These are phyloP conservation scores for Brettanomyces naardenensis DNA, from an alignment of 805 yeast species.

Conservation along the genomic window DNA sequence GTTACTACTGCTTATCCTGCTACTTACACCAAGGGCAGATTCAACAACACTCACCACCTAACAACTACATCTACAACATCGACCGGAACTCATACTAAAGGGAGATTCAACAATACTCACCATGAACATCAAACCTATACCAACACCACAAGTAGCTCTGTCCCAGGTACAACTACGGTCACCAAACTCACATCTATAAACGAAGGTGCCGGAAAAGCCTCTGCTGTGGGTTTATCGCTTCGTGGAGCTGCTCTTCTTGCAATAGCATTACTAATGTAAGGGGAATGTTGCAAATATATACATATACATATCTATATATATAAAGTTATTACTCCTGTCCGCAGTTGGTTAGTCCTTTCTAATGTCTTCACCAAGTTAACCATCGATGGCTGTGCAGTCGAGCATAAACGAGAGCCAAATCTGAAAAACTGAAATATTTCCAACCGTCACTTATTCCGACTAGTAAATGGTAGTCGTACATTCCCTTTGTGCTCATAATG, in stretches of 20 bases:
- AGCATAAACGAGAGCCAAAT: too few relatives aligned
- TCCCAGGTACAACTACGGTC: conserved; percentile 31
- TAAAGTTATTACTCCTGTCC: too few relatives aligned
- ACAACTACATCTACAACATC: conserved; percentile 24
- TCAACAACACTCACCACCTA: conserved; percentile 7
- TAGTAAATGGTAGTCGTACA: too few relatives aligned
- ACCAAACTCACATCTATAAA: conserved; percentile 7
- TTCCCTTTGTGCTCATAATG: too few relatives aligned
- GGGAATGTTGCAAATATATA: too few relatives aligned
- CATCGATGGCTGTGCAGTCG: too few relatives aligned
- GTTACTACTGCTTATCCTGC: not conserved
- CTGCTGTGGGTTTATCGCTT: conserved; percentile 13
- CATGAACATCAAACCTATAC: conserved; percentile 13
- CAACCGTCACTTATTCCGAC: too few relatives aligned
- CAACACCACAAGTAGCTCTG: conserved; percentile 32
- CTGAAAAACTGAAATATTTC: too few relatives aligned
- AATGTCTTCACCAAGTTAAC: too few relatives aligned
- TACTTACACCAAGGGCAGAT: not conserved
- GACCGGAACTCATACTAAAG: conserved; percentile 35
- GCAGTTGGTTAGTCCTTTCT: too few relatives aligned
- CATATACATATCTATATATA: too few relatives aligned
- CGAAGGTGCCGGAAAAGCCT: conserved; percentile 14
- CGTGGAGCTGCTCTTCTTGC: conserved; percentile 15
- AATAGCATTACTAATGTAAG: conserved; percentile 13
- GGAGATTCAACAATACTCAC: conserved; percentile 43